Base-by-base conservation (phyloP, 2,329 filamentous ascomycete species). In the Claviceps arundinis region DNA sequence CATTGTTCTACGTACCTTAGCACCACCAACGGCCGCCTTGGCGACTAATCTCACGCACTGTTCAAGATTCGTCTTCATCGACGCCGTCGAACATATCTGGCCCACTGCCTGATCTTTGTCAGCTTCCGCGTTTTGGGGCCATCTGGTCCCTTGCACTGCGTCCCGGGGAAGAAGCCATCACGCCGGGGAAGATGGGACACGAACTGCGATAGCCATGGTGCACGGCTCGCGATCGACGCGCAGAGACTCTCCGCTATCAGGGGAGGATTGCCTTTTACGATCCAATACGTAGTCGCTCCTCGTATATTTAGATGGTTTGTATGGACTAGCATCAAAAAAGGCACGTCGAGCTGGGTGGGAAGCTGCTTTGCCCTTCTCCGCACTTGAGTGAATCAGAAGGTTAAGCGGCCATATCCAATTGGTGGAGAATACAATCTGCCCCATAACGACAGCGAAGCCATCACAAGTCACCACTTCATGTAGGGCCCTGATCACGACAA, bases 31-130 rank as follows among this genome's bases (percentile, higher is more conserved):
- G 9, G 84, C 82, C 38, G 91, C 89, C 64, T 85, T 86, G 53
- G 74, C 74, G 52, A 93, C 76, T 46, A 95, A 74, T 42, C 68
- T 73, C 55, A 82, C 80, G 67, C 89, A 95, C 67, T 91, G 85
- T 48, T 78, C 73, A 45, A 96, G 80, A 66, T 96, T 97, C 61
- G 85, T 78, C 57, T 78, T 70, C 73, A 93, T 82, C 57, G 80
- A 86, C 55, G 82, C 76, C 54, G 88, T 94, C 40, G 89, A 90
- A 70, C 89, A 90, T 68, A 96, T 81, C 70, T 96, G 91, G 37
- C 89, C 90, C 46, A 95, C 76, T 58, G 89, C 89, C 89, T 57
- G 37, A 34, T 26, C 16, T 7, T 50, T 30, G 48, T 37, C 14
- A 41, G 37, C 19, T 47, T 13, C 26, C 42, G 42, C 24, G 42